Conservation (phyloP, 1,284 basidiomycete genomes). For the Leccinum pachyderme region DNA sequence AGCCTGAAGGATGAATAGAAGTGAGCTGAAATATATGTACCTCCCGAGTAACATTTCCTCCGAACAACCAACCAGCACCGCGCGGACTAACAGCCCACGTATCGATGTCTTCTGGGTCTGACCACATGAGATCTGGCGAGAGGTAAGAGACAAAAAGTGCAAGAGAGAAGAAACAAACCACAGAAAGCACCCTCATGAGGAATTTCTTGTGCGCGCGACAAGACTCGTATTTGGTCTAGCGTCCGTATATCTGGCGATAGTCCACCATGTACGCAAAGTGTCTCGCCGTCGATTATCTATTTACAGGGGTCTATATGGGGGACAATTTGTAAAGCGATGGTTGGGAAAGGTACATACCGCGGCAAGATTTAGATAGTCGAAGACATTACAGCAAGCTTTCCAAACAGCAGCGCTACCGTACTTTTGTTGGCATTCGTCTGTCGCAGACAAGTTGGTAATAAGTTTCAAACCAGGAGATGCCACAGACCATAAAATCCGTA, state of each 20-base stretch:
- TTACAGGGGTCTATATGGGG: background rate
- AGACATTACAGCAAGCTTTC: conserved; percentile 95
- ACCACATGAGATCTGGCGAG: conserved; percentile 91
- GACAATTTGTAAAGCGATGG: background rate
- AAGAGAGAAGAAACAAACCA: conserved; percentile 48
- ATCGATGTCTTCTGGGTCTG: conserved; percentile 93
- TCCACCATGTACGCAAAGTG: conserved; percentile 91
- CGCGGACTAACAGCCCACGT: conserved; percentile 95
- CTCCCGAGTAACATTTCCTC: conserved; percentile 82
- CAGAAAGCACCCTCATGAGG: conserved; percentile 98
- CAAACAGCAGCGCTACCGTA: conserved; percentile 93
- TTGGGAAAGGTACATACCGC: conserved; percentile 57
- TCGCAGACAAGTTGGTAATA: background rate
- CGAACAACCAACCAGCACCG: conserved; percentile 97
- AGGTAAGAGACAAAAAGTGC: too few species aligned
- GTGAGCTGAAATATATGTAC: conserved; percentile 35
- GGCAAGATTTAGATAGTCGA: conserved; percentile 92
- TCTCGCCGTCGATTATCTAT: conserved; percentile 91
- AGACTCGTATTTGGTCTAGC: conserved; percentile 87
- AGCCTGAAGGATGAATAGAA: background rate
- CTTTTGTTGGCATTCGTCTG: conserved; percentile 96
- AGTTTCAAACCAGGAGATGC: background rate
- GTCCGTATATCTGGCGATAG: conserved; percentile 91
- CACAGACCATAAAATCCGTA: conserved; percentile 93
- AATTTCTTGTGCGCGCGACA: conserved; percentile 92